These are phyloP conservation scores for Aspergillus bertholletiae DNA, from an alignment of 495 filamentous ascomycete genomes.

Conservation along the genomic window DNA sequence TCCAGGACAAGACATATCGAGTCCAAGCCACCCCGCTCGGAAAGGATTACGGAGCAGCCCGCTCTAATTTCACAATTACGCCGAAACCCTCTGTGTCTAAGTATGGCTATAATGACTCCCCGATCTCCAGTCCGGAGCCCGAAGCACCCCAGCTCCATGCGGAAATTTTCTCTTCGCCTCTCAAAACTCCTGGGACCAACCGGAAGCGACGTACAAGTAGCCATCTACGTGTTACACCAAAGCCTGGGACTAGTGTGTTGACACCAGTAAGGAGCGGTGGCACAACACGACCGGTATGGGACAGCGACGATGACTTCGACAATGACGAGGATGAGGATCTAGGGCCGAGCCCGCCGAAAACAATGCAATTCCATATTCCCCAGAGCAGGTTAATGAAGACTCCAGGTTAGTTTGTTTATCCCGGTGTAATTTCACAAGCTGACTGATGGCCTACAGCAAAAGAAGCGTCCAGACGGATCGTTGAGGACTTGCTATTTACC, in stretches of 20 bases:
- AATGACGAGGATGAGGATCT: conserved; percentile 54
- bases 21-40: conserved; percentile 85
- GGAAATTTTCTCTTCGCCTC: conserved; percentile 81
- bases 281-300: conserved; percentile 48
- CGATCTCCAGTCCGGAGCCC: conserved; percentile 72
- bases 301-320: conserved; percentile 56
- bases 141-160: conserved; percentile 77
- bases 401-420: conserved; percentile 60
- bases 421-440: conserved; percentile 1
- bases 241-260: conserved; percentile 77
- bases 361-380: conserved; percentile 93
- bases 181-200: conserved; percentile 36
- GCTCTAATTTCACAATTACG: conserved; percentile 34
- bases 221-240: conserved; percentile 38
- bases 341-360: conserved; percentile 84
- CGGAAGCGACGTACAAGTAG: conserved; percentile 36
- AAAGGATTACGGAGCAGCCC: conserved; percentile 31
- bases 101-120: conserved; percentile 47
- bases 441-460: conserved; percentile 50
- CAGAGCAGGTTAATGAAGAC: conserved; percentile 85
- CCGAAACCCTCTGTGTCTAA: conserved; percentile 30
- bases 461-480: conserved; percentile 89
- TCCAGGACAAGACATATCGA: conserved; percentile 91
- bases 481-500: conserved; percentile 82
- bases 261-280: conserved; percentile 51